A percentile compares a stretch with the other conserved stretches of the same genome.
These are phyloP conservation scores for Trichosporon sp. DNA, from an alignment of 1,284 basidiomycete species.

Conservation along the genomic window DNA sequence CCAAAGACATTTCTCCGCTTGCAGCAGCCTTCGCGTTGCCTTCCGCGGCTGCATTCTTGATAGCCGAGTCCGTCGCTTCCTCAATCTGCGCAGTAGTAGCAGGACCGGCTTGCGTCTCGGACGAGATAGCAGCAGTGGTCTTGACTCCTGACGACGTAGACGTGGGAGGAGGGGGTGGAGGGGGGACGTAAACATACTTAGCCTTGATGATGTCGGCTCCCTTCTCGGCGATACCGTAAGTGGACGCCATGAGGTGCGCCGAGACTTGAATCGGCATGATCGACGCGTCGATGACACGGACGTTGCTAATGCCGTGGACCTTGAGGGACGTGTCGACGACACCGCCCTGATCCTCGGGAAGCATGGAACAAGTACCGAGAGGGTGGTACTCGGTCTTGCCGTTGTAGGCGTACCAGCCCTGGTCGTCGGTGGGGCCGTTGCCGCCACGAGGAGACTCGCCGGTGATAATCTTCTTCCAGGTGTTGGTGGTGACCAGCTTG, in stretches of 20 bases:
- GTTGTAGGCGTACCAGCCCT: constrained; percentile 12
- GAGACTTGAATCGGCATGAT: constrained; percentile 50
- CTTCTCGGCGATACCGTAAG: constrained; percentile 66
- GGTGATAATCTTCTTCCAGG: constrained; percentile 29
- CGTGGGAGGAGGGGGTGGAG: constrained; percentile 8
- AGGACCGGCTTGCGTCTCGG: background rate
- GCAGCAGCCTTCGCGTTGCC: background rate
- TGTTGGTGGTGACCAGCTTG: constrained; percentile 28
- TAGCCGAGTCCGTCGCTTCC: constrained; percentile 28
- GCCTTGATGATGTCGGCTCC: constrained; percentile 58
- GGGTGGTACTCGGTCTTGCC: constrained; percentile 55
- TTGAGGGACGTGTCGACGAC: constrained; percentile 60
- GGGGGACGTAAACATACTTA: constrained; percentile 5
- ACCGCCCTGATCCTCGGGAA: constrained; percentile 58
- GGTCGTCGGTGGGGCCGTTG: background rate
- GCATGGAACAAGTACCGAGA: constrained; percentile 59
- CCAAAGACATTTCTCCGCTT: background rate
- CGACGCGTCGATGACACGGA: constrained; percentile 50
- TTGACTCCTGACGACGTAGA: background rate
- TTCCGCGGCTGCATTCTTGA: constrained; percentile 5
- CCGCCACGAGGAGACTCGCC: constrained; percentile 25
- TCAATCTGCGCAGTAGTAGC: constrained; percentile 23
- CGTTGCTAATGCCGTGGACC: constrained; percentile 58
- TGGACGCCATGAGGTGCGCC: constrained; percentile 49
- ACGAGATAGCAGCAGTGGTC: background rate